Evolutionary conservation across 305 asterid genomes (phyloP).

Genomic region (Fraxinus latifolia): DNA sequence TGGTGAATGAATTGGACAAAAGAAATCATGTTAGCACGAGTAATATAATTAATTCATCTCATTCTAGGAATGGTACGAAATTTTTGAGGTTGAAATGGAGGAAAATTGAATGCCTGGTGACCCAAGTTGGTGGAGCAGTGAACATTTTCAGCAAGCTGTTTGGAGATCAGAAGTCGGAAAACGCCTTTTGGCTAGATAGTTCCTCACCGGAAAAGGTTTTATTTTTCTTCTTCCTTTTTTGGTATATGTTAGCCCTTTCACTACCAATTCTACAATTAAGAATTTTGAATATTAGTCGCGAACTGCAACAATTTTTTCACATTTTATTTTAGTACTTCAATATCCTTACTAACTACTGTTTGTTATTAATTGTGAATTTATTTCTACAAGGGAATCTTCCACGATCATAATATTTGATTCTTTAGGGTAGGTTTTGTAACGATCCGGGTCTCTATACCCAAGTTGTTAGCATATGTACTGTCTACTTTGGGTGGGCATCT

Average conservation of each 20-base stretch:
- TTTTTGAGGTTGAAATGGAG: constrained; percentile 77
- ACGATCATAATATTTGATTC: background rate
- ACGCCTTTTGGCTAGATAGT: constrained; percentile 96
- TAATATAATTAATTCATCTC: constrained; percentile 34
- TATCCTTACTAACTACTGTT: background rate
- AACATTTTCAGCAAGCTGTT: constrained; percentile 63
- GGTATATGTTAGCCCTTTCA: background rate
- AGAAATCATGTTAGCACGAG: constrained; percentile 29
- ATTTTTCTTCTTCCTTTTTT: constrained; percentile 14
- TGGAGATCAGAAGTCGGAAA: constrained; percentile 55
- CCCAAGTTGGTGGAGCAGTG: constrained; percentile 78
- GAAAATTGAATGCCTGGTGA: constrained; percentile 51
- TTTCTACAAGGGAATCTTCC: background rate
- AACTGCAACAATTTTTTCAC: background rate
- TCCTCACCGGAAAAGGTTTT: constrained; percentile 86
- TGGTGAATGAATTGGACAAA: constrained; percentile 45
- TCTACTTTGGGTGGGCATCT: background rate
- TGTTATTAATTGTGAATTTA: background rate
- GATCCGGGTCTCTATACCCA: background rate
- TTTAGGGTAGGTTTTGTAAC: background rate
- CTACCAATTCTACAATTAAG: background rate
- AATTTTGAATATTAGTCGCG: background rate
- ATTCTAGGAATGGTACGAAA: constrained; percentile 33
- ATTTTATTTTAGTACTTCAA: background rate
- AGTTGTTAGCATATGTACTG: background rate